A percentile compares a stretch with the other conserved stretches of the same genome.
These are phyloP conservation scores for Starmerella sp. DNA, from an alignment of 805 yeast genomes.

Conservation along the genomic window DNA sequence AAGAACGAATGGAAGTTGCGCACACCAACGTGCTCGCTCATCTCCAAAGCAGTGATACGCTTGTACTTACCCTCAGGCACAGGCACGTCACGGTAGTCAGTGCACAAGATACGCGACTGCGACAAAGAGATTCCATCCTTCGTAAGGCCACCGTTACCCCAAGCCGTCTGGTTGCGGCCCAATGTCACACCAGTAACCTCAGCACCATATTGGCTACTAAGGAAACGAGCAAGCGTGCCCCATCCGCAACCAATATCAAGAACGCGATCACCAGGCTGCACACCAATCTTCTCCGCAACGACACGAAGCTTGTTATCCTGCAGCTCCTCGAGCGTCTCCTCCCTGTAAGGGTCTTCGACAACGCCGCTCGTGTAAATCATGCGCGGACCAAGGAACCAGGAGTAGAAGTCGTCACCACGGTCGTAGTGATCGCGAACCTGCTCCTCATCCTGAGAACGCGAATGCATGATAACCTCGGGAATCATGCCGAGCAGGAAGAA, in stretches of 20 bases:
- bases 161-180: conserved; percentile 81
- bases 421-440: conserved; percentile 93
- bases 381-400: conserved; percentile 89
- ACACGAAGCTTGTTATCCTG: conserved; percentile 84
- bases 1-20: conserved; percentile 68
- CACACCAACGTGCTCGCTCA: conserved; percentile 95
- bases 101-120: conserved; percentile 70
- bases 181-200: conserved; percentile 79
- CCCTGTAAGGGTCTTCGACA: conserved; percentile 54
- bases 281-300: conserved; percentile 76
- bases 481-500: conserved; percentile 78
- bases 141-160: conserved; percentile 64
- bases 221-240: conserved; percentile 85
- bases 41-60: conserved; percentile 82
- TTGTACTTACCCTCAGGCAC: conserved; percentile 54
- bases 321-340: conserved; percentile 56
- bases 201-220: conserved; percentile 74
- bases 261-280: conserved; percentile 59
- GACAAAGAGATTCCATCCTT: conserved; percentile 54
- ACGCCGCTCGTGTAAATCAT: conserved; percentile 89
- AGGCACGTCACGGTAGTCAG: conserved; percentile 87
- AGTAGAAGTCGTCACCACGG: conserved; percentile 90
- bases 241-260: conserved; percentile 91
- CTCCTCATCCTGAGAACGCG: conserved; percentile 90
- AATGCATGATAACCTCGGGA: conserved; percentile 86